Base-by-base conservation (phyloP, 805 yeast genomes). In the Ogataea chonburiensis region DNA sequence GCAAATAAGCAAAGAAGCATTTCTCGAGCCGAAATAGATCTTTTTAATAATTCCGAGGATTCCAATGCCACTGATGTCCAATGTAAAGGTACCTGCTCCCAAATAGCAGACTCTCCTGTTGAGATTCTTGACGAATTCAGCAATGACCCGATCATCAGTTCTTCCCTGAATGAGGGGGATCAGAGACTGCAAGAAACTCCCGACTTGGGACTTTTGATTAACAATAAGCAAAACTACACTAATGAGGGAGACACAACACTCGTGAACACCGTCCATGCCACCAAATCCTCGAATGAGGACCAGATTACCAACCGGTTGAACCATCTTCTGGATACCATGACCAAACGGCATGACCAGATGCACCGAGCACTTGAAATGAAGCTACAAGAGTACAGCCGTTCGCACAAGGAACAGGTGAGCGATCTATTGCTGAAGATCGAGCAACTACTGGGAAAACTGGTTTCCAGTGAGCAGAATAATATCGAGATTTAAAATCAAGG, bases 381-480 rank as follows among this genome's bases (percentile, higher is more conserved):
- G 19, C 45, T 50, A 13, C 34, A 39, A 6, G 41, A 42, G 10
- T 31, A 49, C 13, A 33, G 38, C 5, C 11, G 34, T 9, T 23
- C 24, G 1, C 55, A 50, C 30, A 34, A 36, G 16, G 16, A 21
- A 5, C 46, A 47, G 17, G 28, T 50, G 34, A 27, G 32, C 17
- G 28, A 31, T 14, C 45, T 50, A 12, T 20, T 52, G 18, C 6
- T 16, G 10, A 35, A 24, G 6, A 43, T 51, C 1, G 38, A 45
- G 24, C 15, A 24, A 15, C 23, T 38, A 5, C n/a, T 52, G 7
- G 32, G 36, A 7, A 18, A 21, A 6, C 33, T 52, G 43, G 35
- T 46, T 3, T 14, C 24, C 5, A 34, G 38, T 28, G 52, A 45
- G 25, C 17, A 18, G 7, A 37, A 32, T 13, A 21, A 46, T 15